phyloP scores from a whole-genome alignment of 2,329 filamentous ascomycete species.

The Elsinoe perseae region DNA sequence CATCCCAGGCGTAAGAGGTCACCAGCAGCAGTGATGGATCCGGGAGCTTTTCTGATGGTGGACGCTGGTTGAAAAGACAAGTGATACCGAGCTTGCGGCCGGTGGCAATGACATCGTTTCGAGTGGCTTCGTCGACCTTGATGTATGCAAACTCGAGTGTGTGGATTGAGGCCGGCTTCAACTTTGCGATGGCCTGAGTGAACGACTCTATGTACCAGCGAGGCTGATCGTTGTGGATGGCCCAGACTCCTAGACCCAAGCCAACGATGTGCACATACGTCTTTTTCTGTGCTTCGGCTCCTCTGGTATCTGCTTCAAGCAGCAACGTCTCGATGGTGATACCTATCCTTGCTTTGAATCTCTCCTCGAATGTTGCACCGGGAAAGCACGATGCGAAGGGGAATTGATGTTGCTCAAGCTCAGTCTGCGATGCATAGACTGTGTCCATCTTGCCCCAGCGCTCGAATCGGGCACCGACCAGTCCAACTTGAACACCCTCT shows the following conservation, averaged over 20 bases:
- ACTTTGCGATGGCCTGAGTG: conserved; percentile 19
- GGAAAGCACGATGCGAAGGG: neutral
- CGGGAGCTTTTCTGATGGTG: conserved; percentile 26
- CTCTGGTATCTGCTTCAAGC: conserved; percentile 25
- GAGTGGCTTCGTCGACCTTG: conserved; percentile 14
- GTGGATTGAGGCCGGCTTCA: conserved; percentile 20
- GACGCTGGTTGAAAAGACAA: conserved; percentile 25
- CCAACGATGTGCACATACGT: conserved; percentile 29
- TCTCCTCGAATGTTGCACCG: neutral
- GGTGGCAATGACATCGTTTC: conserved; percentile 14
- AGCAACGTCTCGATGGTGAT: conserved; percentile 28
- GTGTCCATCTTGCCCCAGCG: conserved; percentile 27
- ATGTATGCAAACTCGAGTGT: conserved; percentile 29
- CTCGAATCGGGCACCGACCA: conserved; percentile 30
- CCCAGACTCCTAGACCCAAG: conserved; percentile 30
- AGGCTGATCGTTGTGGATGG: conserved; percentile 20
- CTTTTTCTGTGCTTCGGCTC: conserved; percentile 19
- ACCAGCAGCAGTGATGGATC: conserved; percentile 23
- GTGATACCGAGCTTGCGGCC: conserved; percentile 20
- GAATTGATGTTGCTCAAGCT: neutral
- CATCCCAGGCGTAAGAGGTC: conserved; percentile 31
- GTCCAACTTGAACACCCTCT: conserved; percentile 27
- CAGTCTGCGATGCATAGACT: conserved; percentile 13
- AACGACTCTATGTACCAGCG: conserved; percentile 25
- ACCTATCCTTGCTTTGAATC: conserved; percentile 25